Evolutionary conservation across 2,329 filamentous ascomycete species (phyloP), one percentile per base, ranked within the genome.

Genomic region (Colletotrichum viniferum): DNA sequence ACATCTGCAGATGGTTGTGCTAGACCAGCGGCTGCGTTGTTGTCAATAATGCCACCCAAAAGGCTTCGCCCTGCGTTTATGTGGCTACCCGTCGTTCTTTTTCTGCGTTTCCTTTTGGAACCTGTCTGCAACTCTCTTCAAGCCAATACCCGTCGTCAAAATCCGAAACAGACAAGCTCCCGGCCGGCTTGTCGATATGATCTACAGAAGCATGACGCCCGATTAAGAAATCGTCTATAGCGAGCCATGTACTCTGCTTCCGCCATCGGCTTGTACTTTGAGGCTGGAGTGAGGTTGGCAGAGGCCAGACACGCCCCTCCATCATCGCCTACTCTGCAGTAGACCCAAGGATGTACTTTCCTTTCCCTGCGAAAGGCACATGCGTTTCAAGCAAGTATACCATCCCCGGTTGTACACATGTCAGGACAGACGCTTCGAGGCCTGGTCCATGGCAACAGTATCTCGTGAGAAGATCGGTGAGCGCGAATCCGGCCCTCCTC

Each of bases 151-250:
- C 64, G 28, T 66, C 34, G 65, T 48, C 14, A 61, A 36, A 67
- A 69, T 76, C 58, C 63, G 69, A 73, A 76, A 76, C 69, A 68
- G 63, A 73, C 43, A 63, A 73, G 69, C 69, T 72, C 34, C 34
- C 34, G 48, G 69, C 70, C 60, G 48, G 48, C 30, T 60, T 52
- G 38, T 52, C 32, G 21, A n/a, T 64, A 36, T 52, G 69, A 76
- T 76, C 64, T 58, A 73, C 63, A 63, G 28, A 64, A 64, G 73
- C 69, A 73, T 55, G 64, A 21, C 58, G 73, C 73, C 69, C 73
- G 65, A 73, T 76, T 73, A 48, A 76, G 73, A 60, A 73, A 24
- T 32, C 21, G 58, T 61, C 69, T 38, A n/a, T 64, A 34, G 56
- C 63, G 36, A 48, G 38, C 48, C 63, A 52, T 30, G 65, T 64